Evolutionary conservation across 2,329 filamentous ascomycete species (phyloP), one percentile per base, ranked within the genome.

Genomic region (Exophiala xenobiotica): DNA sequence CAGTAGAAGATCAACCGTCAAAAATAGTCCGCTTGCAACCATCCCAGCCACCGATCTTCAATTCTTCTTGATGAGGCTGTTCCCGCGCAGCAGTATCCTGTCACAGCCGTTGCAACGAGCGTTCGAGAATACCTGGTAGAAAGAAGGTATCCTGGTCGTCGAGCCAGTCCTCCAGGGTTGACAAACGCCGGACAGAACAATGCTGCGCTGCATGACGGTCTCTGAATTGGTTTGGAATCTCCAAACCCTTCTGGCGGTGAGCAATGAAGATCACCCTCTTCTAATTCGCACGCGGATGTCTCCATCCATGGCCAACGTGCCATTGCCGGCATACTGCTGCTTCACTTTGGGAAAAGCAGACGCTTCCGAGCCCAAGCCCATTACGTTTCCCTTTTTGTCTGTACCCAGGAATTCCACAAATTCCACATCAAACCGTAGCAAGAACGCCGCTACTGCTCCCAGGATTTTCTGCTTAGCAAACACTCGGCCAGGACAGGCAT

Each of bases 391-490:
- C 3, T 5, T 37, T 18, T 20, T 33, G 31, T 48, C 43, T 38
- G 35, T 46, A 24, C 39, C 45, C 9, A 51, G 44, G 33, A 46
- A 60, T 27, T 53, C 46, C 27, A 50, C 45, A 43, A 61, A 57
- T 37, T 44, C 46, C 9, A 54, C 39, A 7, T 57, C 53, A 53
- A 55, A 54, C 12, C 39, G 19, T 22, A 51, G 23, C 14, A 57
- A 31, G 9, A 51, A 18, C 16, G 38, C 53, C 6, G 68, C 69
- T 1, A 70, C 38, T 1, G 64, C 61, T 8, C 66, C 31, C 6
- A 74, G 54, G 22, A 74, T 68, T 59, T 73, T 68, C 37, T 65
- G 63, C 55, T 74, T 74, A 0, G 71, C 70, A 54, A 74, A 70
- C 40, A 67, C 60, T 0, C 71, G 63, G 2, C 71, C 72, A 2